Percentiles rank a stretch among this genome's conserved stretches.
These are phyloP conservation scores for Tetrahymena borealis DNA, from an alignment of 73 alveolate species.

Conservation along the genomic window DNA sequence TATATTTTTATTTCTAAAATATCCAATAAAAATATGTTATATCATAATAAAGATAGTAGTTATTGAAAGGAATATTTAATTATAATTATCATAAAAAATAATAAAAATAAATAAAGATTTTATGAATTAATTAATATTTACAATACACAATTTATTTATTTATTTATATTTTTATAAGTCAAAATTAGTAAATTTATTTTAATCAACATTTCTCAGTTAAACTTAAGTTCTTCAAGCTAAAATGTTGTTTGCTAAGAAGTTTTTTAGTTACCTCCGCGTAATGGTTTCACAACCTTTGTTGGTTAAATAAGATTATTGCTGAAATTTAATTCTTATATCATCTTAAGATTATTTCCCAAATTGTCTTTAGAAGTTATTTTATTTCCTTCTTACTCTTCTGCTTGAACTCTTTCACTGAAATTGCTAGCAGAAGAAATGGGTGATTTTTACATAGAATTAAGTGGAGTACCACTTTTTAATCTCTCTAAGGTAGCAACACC, in stretches of 20 bases:
- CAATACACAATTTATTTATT: not conserved
- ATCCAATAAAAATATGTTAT: too few species aligned
- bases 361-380: not conserved
- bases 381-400: not conserved
- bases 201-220: too few species aligned
- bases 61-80: too few species aligned
- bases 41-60: too few species aligned
- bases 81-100: too few species aligned
- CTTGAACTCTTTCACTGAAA: not conserved
- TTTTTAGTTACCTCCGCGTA: not conserved
- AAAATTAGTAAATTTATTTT: too few species aligned
- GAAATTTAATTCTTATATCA: not conserved
- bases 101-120: not conserved
- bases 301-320: not conserved
- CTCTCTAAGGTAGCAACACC: not conserved
- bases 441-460: not conserved
- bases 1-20: too few species aligned
- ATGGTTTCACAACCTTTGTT: not conserved
- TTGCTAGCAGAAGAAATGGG: not conserved
- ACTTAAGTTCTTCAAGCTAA: not conserved
- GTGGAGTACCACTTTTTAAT: not conserved
- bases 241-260: not conserved
- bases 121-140: not conserved
- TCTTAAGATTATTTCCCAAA: not conserved
- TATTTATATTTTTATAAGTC: too few species aligned